phyloP scores from a whole-genome alignment of 2,329 filamentous ascomycete genomes.

The Scedosporium minutisporum region DNA sequence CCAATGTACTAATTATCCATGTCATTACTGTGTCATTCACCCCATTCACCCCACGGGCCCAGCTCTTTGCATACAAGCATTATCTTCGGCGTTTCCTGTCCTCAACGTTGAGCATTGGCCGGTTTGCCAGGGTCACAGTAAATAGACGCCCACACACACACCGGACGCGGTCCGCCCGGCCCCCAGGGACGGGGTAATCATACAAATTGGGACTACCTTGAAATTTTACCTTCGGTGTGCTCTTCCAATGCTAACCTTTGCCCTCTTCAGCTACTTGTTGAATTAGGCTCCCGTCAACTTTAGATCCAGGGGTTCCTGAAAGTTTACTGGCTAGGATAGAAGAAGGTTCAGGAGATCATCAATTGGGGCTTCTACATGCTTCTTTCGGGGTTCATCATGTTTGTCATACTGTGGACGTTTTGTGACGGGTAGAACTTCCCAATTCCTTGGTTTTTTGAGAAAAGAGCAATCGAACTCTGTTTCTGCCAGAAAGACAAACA shows the following conservation, averaged over 20 bases:
- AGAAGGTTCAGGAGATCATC: too few relatives aligned
- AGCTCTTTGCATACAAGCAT: background rate
- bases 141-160: background rate
- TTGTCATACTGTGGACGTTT: too few relatives aligned
- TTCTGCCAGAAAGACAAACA: background rate
- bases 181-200: background rate
- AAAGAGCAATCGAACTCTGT: background rate
- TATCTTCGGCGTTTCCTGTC: background rate
- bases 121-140: background rate
- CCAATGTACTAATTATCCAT: background rate
- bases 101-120: background rate
- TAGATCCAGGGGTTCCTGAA: too few relatives aligned
- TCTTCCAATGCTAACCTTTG: too few relatives aligned
- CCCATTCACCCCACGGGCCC: background rate
- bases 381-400: too few relatives aligned
- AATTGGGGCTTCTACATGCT: too few relatives aligned
- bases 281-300: too few relatives aligned
- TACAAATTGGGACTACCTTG: background rate
- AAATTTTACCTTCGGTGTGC: background rate
- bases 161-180: background rate
- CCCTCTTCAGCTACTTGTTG: too few relatives aligned
- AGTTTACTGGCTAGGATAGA: too few relatives aligned
- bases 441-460: too few relatives aligned
- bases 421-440: too few relatives aligned
- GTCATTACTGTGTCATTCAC: background rate